Base-by-base conservation (phyloP, 106 monocot genomes). In the Hemerocallis citrina region DNA sequence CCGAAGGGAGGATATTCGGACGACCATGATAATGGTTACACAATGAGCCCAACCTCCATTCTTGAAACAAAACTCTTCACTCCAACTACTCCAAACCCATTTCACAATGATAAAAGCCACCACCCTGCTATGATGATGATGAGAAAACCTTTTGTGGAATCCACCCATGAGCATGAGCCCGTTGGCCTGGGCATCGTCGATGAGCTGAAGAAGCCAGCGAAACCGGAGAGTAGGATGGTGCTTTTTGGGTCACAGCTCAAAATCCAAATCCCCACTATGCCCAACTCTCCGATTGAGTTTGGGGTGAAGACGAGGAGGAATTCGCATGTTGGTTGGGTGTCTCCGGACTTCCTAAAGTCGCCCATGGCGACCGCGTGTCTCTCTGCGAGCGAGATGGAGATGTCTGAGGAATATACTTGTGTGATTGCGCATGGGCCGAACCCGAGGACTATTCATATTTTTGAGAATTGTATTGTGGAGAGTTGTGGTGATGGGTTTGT, bases 1-100 rank as follows among this genome's bases (percentile, higher is more conserved):
- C 36, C 69, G 10, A 69, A 69, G 36, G 20, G 34, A 58, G 20
- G 34, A 58, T 59, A 32, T 30, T 21, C 62, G 8, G 78, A 78
- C 17, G 19, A 51, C 29, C 87, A 83, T 38, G 43, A 81, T 19
- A 41, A 69, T 22, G 49, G 6, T 2, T 9, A 4, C 5, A 25
- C 15, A 3, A 78, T 83, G 80, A 92, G 86, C 69, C 92, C 92
- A 25, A 92, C 92, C 15, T 92, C 92, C 28, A 84, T 84, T 42
- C 78, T 92, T 2, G 92, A 92, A 24, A 73, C 77, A 48, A 87
- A 87, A 25, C 62, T 46, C 50, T 72, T 77, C 62, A 30, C 70
- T 35, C 31, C 54, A 30, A 54, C 29, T 16, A 29, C 38, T 7
- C n/a, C n/a, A n/a, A 79, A 61, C 64, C 68, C 83, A 12, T 74